phyloP scores from a whole-genome alignment of 768 basidiomycete species.

The Saitozyma podzolica region DNA sequence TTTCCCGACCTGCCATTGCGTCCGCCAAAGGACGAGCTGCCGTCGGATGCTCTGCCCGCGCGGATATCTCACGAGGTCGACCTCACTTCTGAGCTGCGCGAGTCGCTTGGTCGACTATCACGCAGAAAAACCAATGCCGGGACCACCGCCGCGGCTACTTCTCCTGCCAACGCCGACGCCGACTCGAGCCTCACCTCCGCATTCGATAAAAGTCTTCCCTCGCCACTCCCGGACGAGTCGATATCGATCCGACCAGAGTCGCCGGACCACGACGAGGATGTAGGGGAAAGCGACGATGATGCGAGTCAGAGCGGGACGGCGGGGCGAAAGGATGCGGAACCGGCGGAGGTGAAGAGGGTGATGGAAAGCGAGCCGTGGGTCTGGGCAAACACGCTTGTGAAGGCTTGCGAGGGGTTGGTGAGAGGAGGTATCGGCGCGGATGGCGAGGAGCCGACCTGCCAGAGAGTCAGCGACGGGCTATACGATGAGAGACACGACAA shows the following conservation, averaged over 20 bases:
- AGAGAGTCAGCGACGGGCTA: neutral
- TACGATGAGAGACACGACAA: neutral
- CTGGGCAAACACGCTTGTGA: slow-evolving; percentile 28
- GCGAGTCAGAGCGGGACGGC: slow-evolving; percentile 15
- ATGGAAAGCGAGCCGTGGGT: slow-evolving; percentile 30
- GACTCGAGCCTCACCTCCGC: too few species aligned
- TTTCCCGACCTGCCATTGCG: slow-evolving; percentile 20
- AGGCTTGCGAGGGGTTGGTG: slow-evolving; percentile 10
- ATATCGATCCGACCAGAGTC: too few species aligned
- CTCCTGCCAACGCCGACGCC: too few species aligned
- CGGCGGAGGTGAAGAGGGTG: slow-evolving; percentile 10
- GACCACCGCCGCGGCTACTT: too few species aligned
- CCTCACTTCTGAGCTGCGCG: too few species aligned
- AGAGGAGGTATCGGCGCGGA: slow-evolving; percentile 7
- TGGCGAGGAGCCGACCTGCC: neutral
- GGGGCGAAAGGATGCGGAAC: slow-evolving; percentile 3
- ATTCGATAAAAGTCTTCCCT: too few species aligned
- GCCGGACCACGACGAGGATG: slow-evolving; percentile 4
- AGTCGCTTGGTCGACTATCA: too few species aligned
- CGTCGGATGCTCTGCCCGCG: neutral
- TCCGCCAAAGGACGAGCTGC: slow-evolving; percentile 6
- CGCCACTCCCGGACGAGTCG: too few species aligned
- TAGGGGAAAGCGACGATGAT: slow-evolving; percentile 13
- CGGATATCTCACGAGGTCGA: too few species aligned
- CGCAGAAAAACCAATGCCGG: too few species aligned